A percentile compares a stretch with the other conserved stretches of the same genome.
Evolutionary conservation across 257 asterid species (phyloP).

Genomic region (Verbascum thapsus): DNA sequence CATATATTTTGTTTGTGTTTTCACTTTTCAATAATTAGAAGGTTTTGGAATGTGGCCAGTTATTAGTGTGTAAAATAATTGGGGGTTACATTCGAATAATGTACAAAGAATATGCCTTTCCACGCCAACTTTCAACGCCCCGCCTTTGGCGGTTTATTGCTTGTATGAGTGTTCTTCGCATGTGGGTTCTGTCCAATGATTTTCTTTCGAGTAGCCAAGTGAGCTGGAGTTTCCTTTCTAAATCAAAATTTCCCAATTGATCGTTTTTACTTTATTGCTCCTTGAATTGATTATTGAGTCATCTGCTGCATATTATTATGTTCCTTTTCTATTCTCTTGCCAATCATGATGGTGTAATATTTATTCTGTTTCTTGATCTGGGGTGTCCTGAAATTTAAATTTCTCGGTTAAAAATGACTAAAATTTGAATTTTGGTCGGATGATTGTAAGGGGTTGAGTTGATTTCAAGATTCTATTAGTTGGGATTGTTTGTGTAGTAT

Average conservation of each 20-base stretch:
- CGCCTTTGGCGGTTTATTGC: constrained; percentile 62
- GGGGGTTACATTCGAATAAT: constrained; percentile 60
- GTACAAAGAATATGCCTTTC: constrained; percentile 67
- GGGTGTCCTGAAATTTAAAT: constrained; percentile 30
- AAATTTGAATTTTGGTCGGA: constrained; percentile 17
- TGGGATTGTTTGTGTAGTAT: constrained; percentile 25
- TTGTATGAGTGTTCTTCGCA: constrained; percentile 43
- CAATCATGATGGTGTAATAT: constrained; percentile 33
- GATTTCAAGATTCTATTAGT: constrained; percentile 30
- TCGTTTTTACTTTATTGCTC: constrained; percentile 1
- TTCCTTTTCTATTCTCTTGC: constrained; percentile 5
- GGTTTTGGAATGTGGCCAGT: constrained; percentile 32
- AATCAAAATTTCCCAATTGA: neutral
- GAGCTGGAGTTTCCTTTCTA: constrained; percentile 42
- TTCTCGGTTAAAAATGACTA: constrained; percentile 4
- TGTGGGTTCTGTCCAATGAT: constrained; percentile 43
- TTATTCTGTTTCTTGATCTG: constrained; percentile 40
- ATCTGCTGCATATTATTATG: constrained; percentile 12
- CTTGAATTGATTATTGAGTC: constrained; percentile 22
- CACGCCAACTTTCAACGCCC: constrained; percentile 44
- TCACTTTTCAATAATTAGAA: constrained; percentile 6
- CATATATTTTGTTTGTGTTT: constrained; percentile 21
- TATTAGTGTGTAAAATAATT: constrained; percentile 26
- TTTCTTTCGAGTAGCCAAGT: constrained; percentile 35
- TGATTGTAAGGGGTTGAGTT: constrained; percentile 15